Evolutionary conservation across 176 grass and related monocot species (phyloP), one percentile per base, ranked within the genome.

Genomic region (Aegilops speltoides): DNA sequence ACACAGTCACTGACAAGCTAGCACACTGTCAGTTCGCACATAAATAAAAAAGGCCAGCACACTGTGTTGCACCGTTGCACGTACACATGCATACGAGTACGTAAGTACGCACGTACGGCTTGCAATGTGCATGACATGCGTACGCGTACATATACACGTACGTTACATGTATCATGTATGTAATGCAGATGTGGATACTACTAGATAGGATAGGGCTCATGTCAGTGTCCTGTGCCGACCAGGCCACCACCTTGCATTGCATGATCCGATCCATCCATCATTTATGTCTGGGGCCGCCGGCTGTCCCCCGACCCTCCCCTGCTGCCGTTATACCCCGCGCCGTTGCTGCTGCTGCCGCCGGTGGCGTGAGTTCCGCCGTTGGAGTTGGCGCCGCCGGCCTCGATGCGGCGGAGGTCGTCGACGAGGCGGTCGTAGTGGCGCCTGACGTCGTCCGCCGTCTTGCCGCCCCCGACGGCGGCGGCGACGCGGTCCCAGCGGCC

Each of bases 361-460:
- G 52, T 1, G 19, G 17, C 88, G 19, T 54, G 50, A 19, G 50
- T 54, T 54, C 50, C 50, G 62, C 29, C 19, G 66, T 22, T 26
- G 32, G 54, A 46, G 46, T 64, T 75, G 2, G 19, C 36, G 74
- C 76, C 83, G 5, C 15, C 17, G 22, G 80, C 62, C 14, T 89
- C 88, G 33, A 95, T 92, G 32, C 41, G 25, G 68, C 56, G 4
- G 40, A 95, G 12, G 84, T 95, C 93, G 4, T 31, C 17, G 12
- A 61, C 2, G 79, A 95, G 88, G 1, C 8, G 3, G 10, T 78
- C 85, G 85, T 82, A 95, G 86, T 92, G 90, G 34, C 62, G 79
- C 75, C 79, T 80, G 32, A 88, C 88, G 57, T 95, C 93, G 38
- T 95, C 90, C 3, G 73, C 88, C 12, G 93, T 92, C 85, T 78